Evolutionary conservation across 495 filamentous ascomycete genomes (phyloP), one percentile per base, ranked within the genome.

Genomic region (Hypoxylon fragiforme): DNA sequence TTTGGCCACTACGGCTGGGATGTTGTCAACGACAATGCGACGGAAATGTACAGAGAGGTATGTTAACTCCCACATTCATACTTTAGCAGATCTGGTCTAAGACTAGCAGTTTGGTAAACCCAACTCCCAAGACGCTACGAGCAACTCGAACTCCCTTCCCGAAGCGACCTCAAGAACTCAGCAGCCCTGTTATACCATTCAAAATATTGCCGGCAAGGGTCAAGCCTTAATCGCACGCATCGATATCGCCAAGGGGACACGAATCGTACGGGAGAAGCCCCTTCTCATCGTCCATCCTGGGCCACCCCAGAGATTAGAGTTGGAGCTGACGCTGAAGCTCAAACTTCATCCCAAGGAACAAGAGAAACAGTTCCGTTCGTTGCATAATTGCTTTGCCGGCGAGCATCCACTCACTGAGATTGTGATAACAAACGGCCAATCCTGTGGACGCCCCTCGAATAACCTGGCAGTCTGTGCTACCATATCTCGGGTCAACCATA

Each of bases 381-480:
- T 77, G 2, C 71, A 71, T 50, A 79, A 79, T 56, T 73, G 69
- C 51, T 71, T 60, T 46, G 70, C 71, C 16, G 38, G 68, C 31
- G 47, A 62, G 54, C 42, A 69, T 24, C 55, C 69, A 20, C 47
- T 75, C 32, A 57, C 47, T 43, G 66, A 64, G 15, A 75, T 77
- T 40, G 56, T 73, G 1, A 57, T 60, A 35, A 74, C 71, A 2
- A 77, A 77, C 45, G 70, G 62, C 7, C 69, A 72, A 28, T 71
- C 67, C 15, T 61, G 69, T 21, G 69, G 69, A 3, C 49, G 65
- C 5, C 62, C 61, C 26, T 59, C 62, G 6, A 54, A 45, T 1
- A 59, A 65, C 8, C 65, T 69, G 1, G 74, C 69, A 0, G 57
- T 77, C 21, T 77, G 68, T 43, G 54, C 60, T 1, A 69, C 57